These are phyloP conservation scores for Nakaseomyces sp. DNA, from an alignment of 1,139 yeast species.

Conservation along the genomic window DNA sequence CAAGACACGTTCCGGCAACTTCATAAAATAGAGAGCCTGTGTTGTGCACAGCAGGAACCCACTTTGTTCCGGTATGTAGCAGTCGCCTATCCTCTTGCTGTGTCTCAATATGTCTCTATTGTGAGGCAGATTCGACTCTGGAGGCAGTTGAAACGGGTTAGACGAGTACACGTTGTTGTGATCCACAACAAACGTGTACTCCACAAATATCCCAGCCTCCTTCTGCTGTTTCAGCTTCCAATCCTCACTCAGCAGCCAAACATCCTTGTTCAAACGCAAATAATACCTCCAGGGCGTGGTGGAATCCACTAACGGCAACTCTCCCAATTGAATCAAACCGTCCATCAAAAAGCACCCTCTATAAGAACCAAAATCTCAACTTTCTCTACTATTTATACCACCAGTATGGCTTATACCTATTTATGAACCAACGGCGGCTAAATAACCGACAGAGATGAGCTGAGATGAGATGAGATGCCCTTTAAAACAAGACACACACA, in stretches of 20 bases:
- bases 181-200: not conserved
- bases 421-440: no score
- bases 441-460: no score
- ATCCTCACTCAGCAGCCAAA: slow-evolving; percentile 1
- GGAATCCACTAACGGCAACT: not conserved
- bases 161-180: not conserved
- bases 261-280: not conserved
- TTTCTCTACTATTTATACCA: no score
- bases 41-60: not conserved
- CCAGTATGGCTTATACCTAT: no score
- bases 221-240: not conserved
- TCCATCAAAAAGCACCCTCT: no score
- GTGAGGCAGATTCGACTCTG: not conserved
- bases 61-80: not conserved
- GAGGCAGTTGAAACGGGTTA: not conserved
- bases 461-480: no score
- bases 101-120: not conserved
- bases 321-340: not conserved
- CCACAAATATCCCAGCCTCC: not conserved
- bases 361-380: no score
- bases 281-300: not conserved
- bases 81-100: not conserved
- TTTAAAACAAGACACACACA: no score
- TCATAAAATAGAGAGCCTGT: not conserved
- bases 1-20: not conserved